These are phyloP conservation scores for Yamadazyma sp. DNA, from an alignment of 1,139 yeast species.

Conservation along the genomic window DNA sequence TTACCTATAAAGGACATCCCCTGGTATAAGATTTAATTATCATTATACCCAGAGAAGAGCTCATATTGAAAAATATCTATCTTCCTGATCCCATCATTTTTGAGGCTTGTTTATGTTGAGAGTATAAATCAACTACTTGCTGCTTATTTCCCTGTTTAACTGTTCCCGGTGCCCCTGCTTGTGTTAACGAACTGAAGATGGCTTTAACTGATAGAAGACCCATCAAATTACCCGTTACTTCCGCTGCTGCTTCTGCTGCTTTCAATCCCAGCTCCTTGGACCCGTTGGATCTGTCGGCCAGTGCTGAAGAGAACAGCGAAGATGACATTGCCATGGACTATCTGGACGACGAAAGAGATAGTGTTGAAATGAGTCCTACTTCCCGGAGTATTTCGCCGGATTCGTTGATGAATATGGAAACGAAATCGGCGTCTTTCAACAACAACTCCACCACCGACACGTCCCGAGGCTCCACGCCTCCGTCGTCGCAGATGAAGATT, in stretches of 20 bases:
- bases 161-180: constrained; percentile 4
- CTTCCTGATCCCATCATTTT: neutral
- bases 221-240: constrained; percentile 41
- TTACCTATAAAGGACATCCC: too few species aligned
- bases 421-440: constrained; percentile 14
- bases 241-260: constrained; percentile 44
- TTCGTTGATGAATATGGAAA: constrained; percentile 35
- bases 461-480: constrained; percentile 35
- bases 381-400: constrained; percentile 47
- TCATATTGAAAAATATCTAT: constrained; percentile 1
- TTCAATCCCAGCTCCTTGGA: constrained; percentile 35
- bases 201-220: constrained; percentile 63
- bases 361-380: constrained; percentile 34
- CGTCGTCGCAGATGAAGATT: constrained; percentile 2
- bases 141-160: neutral
- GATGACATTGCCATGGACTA: constrained; percentile 9
- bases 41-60: constrained; percentile 10
- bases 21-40: constrained; percentile 17
- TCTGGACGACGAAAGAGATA: constrained; percentile 2
- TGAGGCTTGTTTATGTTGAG: neutral
- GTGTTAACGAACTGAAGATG: constrained; percentile 26
- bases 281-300: constrained; percentile 7
- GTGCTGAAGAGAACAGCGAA: constrained; percentile 6
- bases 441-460: constrained; percentile 21
- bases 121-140: neutral